Base-by-base conservation (phyloP, 179 eudicot genomes). In the Camellia oleifera region DNA sequence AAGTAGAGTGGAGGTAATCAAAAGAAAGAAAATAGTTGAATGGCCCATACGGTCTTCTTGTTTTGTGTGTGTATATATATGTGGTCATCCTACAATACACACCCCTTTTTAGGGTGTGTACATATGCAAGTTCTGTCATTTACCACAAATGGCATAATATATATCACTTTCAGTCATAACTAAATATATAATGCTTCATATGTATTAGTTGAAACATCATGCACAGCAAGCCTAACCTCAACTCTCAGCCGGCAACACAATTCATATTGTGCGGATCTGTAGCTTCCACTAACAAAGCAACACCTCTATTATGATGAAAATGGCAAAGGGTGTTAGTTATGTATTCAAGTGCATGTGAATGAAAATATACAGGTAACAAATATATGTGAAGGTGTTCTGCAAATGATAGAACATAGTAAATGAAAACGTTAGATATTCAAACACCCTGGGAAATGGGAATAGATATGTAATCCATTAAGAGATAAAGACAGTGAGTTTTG, bases 201-300 rank as follows among this genome's bases (percentile, higher is more conserved):
- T 32, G 17, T 20, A 18, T 46, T 62, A 76, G 46, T 45, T 62
- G 58, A 11, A 76, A 45, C 13, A 15, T 76, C 18, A 46, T 48
- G 65, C 32, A 40, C 9, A 32, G 40, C 72, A 69, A 81, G 23
- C 61, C 79, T 84, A 58, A 95, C 98, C 92, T 95, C 95, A 66
- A 92, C 87, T 88, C 99, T 89, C 80, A 95, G 87, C 75, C 82
- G 87, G 84, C 92, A 87, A 86, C 92, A 97, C 62, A 95, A 75
- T 48, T 93, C 99, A 82, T 90, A 94, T 63, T 85, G 92, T 44
- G 99, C 99, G 97, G 77, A 79, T 95, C 93, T 45, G 99, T 96
- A 84, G 99, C 97, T 92, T 95, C 99, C 77, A 94, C 94, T 78
- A 94, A 82, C 85, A 94, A 88, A 81, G 98, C 95, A 89, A 92